These are phyloP conservation scores for Dicorynia guianensis DNA, from an alignment of 306 rosid species.

Conservation along the genomic window DNA sequence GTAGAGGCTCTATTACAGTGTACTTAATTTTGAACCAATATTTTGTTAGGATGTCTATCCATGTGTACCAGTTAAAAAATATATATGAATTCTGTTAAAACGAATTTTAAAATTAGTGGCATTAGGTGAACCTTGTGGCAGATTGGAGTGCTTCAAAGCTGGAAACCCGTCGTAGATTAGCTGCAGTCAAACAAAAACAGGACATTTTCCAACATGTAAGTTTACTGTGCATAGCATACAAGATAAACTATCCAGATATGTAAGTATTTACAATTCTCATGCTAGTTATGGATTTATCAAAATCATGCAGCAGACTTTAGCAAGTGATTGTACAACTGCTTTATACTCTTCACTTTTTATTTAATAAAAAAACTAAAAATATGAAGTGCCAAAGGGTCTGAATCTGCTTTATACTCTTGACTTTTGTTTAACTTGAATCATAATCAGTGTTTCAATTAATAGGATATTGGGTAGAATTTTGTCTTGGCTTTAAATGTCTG, in stretches of 20 bases:
- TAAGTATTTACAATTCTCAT: conserved; percentile 9
- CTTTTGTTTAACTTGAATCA: not conserved
- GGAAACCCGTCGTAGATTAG: conserved; percentile 74
- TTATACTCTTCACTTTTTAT: not conserved
- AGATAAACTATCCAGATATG: conserved; percentile 4
- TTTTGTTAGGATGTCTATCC: not conserved
- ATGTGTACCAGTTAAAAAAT: not conserved
- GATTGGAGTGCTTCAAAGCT: conserved; percentile 92
- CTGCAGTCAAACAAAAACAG: conserved; percentile 58
- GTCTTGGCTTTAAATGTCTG: not conserved
- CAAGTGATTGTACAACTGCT: conserved; percentile 1
- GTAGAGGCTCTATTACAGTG: conserved; percentile 19
- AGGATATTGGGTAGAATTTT: not conserved
- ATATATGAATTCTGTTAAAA: not conserved
- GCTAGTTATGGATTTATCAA: conserved; percentile 18
- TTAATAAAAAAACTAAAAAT: not conserved
- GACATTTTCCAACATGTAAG: conserved; percentile 28
- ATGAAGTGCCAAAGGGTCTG: not conserved
- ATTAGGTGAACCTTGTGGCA: conserved; percentile 69
- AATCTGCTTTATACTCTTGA: not conserved
- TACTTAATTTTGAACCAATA: conserved; percentile 25
- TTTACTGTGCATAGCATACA: conserved; percentile 22
- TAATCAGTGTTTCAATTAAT: not conserved
- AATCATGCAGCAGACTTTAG: not conserved
- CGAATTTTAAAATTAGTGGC: not conserved